These are phyloP conservation scores for Cenchrus americanus DNA, from an alignment of 176 grass and related monocot species.

Conservation along the genomic window DNA sequence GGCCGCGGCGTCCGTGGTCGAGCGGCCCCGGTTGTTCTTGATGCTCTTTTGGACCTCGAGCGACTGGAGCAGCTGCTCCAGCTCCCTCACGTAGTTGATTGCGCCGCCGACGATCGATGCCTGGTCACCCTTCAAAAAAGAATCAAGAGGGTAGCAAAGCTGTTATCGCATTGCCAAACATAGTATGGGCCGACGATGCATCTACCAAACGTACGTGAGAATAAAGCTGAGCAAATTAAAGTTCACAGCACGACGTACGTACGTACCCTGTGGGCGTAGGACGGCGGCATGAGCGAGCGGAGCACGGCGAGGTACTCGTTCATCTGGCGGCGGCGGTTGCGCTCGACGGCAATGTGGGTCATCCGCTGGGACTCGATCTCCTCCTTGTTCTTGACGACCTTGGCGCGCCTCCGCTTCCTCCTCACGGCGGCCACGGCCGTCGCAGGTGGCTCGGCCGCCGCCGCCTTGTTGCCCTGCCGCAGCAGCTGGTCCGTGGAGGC, in stretches of 20 bases:
- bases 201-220: background rate
- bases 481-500: slow-evolving; percentile 21
- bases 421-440: slow-evolving; percentile 17
- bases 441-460: background rate
- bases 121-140: slow-evolving; percentile 68
- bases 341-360: slow-evolving; percentile 99
- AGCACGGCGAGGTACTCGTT: slow-evolving; percentile 97
- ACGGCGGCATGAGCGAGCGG: slow-evolving; percentile 86
- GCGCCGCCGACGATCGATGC: slow-evolving; percentile 94
- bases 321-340: slow-evolving; percentile 94
- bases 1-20: background rate
- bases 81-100: slow-evolving; percentile 94
- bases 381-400: slow-evolving; percentile 89
- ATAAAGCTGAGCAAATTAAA: background rate
- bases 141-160: background rate
- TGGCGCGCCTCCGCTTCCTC: slow-evolving; percentile 78
- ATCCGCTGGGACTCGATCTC: slow-evolving; percentile 97
- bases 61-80: slow-evolving; percentile 81
- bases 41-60: slow-evolving; percentile 73
- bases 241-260: background rate
- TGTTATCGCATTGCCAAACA: background rate
- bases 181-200: background rate
- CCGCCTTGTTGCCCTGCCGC: no score
- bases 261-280: slow-evolving; percentile 88
- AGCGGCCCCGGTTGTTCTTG: slow-evolving; percentile 22